Percentiles rank a stretch among this genome's conserved stretches.
phyloP scores from a whole-genome alignment of 2,329 filamentous ascomycete genomes.

The Stachybotrys chlorohalonatus region DNA sequence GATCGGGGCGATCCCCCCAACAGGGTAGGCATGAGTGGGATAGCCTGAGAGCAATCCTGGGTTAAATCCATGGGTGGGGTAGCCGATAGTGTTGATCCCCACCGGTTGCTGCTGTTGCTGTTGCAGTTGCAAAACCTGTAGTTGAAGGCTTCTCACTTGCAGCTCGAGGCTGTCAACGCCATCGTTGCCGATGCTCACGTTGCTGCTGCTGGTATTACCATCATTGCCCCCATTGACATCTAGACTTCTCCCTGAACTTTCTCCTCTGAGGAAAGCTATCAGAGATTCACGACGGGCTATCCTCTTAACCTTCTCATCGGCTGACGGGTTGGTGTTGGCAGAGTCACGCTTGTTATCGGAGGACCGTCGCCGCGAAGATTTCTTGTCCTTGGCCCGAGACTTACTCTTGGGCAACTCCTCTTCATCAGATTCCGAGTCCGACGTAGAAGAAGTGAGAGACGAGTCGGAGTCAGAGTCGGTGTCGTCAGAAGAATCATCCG shows the following conservation, averaged over 20 bases:
- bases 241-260: too few relatives aligned
- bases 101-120: slow-evolving; percentile 8
- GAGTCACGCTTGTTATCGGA: slow-evolving; percentile 1
- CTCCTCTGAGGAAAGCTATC: too few relatives aligned
- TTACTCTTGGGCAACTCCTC: neutral
- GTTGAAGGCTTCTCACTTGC: slow-evolving; percentile 19
- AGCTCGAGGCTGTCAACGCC: slow-evolving; percentile 10
- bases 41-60: too few relatives aligned
- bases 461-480: neutral
- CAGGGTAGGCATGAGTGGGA: too few relatives aligned
- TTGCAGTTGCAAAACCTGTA: slow-evolving; percentile 16
- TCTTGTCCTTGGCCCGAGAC: neutral
- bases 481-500: neutral
- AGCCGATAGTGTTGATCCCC: neutral
- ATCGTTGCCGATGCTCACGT: neutral
- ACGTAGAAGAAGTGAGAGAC: neutral
- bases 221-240: neutral
- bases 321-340: slow-evolving; percentile 1
- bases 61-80: too few relatives aligned
- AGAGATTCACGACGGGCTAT: neutral
- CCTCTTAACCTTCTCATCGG: neutral
- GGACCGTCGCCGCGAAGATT: neutral
- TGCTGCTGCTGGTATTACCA: neutral
- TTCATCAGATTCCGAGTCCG: neutral
- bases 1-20: too few relatives aligned